A percentile compares a stretch with the other conserved stretches of the same genome.
phyloP scores from a whole-genome alignment of 768 basidiomycete species.

The Cystobasidium ongulense region DNA sequence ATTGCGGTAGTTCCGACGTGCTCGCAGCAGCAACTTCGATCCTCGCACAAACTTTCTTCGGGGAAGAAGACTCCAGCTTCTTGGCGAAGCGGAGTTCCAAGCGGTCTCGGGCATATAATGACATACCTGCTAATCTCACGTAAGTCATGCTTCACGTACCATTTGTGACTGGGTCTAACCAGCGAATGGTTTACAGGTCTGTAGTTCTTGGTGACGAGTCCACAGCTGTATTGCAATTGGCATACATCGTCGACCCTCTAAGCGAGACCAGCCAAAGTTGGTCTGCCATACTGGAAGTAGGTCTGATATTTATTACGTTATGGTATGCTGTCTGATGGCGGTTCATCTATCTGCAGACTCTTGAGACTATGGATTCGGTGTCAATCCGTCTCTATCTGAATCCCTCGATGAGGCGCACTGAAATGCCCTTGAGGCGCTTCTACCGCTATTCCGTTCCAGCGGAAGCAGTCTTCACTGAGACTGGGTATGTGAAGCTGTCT shows the following conservation, averaged over 20 bases:
- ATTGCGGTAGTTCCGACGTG: not conserved
- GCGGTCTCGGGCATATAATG: slow-evolving; percentile 58
- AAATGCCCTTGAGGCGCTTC: slow-evolving; percentile 88
- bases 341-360: slow-evolving; percentile 34
- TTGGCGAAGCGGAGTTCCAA: slow-evolving; percentile 53
- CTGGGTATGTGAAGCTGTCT: not conserved
- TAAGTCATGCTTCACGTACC: slow-evolving; percentile 45
- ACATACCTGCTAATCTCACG: slow-evolving; percentile 60
- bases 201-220: slow-evolving; percentile 62
- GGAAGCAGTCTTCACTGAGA: not conserved
- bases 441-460: slow-evolving; percentile 63
- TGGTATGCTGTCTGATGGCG: not conserved
- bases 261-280: slow-evolving; percentile 78
- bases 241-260: slow-evolving; percentile 71
- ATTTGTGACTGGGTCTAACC: no score
- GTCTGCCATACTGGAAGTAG: slow-evolving; percentile 67
- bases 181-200: slow-evolving; percentile 49
- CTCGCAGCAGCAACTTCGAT: not conserved
- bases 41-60: slow-evolving; percentile 8
- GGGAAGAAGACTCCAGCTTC: slow-evolving; percentile 35
- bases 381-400: slow-evolving; percentile 70
- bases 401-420: slow-evolving; percentile 55
- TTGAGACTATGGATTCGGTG: slow-evolving; percentile 44
- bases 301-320: slow-evolving; percentile 28
- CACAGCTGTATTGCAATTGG: slow-evolving; percentile 60